Base-by-base conservation (phyloP, 306 rosid species). In the Fragaria ananassa region DNA sequence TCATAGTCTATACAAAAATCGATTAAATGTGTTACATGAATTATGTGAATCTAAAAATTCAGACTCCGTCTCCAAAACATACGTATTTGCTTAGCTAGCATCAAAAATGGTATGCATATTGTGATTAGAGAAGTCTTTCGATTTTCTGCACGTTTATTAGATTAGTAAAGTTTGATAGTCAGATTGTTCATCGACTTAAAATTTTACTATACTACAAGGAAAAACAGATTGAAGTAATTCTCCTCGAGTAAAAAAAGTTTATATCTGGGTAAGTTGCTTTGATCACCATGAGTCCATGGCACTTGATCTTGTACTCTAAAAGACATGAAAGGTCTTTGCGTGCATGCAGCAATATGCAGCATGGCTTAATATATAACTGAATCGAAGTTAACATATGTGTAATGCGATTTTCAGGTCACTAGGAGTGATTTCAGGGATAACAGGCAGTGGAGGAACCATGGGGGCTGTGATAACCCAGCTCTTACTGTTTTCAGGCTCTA, bases 391-490 rank as follows among this genome's bases (percentile, higher is more conserved):
- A 61, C 67, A 29, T 23, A 25, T 57, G 39, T 29, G 39, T 61
- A 6, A 29, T 61, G 67, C 21, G 61, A 61, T 73, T 2, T 79
- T 81, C 86, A 89, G 91, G 81, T 85, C 93, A 56, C 75, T 89
- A 0, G 91, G 91, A 21, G 91, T 89, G 68, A 82, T 89, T 68
- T 82, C 94, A 45, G 94, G 90, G 72, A 87, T 89, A 86, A 89
- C 91, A 14, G 94, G 94, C 3, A 54, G 88, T 35, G 91, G 93
- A 44, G 91, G 94, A 9, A 84, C 91, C 1, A 29, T 82, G 8
- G 94, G 88, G 61, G 91, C 90, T 6, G 91, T 82, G 76, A 77
- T 84, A n/a, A 87, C 90, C 15, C 87, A 89, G 74, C 60, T 78
- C 54, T 39, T 87, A 11, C 58, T 89, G 71, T 87, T 89, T 62